phyloP scores from a whole-genome alignment of 2,329 filamentous ascomycete species.

The Basipetospora chlamydospora region DNA sequence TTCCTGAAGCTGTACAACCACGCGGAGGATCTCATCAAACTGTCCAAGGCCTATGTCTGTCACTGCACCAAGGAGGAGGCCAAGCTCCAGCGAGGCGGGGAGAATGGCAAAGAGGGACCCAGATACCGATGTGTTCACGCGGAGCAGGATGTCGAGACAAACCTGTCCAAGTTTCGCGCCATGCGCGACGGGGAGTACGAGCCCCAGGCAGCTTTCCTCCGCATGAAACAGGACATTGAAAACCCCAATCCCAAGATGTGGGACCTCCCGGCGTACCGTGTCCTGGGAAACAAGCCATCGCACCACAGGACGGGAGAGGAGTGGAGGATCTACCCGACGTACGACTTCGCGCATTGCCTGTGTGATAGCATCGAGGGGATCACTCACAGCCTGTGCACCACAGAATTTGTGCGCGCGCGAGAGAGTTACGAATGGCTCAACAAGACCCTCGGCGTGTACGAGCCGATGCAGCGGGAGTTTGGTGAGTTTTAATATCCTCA shows the following conservation, averaged over 20 bases:
- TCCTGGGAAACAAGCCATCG: constrained; percentile 53
- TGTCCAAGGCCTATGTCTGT: constrained; percentile 69
- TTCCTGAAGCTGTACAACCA: constrained; percentile 80
- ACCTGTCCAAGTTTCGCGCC: constrained; percentile 67
- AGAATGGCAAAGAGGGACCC: constrained; percentile 48
- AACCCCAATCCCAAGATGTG: constrained; percentile 90
- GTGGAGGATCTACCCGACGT: constrained; percentile 92
- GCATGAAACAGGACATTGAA: constrained; percentile 84
- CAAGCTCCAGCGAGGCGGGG: constrained; percentile 73
- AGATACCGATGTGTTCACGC: constrained; percentile 74
- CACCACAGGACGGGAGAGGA: constrained; percentile 68
- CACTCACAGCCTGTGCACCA: constrained; percentile 84
- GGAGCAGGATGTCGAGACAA: constrained; percentile 58
- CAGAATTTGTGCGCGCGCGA: constrained; percentile 73
- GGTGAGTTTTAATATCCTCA: constrained; percentile 15
- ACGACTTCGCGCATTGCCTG: constrained; percentile 82
- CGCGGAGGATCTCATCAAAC: constrained; percentile 67
- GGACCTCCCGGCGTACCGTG: constrained; percentile 84
- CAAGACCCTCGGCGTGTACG: constrained; percentile 65
- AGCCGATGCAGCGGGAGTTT: constrained; percentile 88
- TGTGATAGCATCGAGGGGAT: constrained; percentile 88
- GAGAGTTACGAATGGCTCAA: constrained; percentile 87
- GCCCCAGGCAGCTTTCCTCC: constrained; percentile 66
- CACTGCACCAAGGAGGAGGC: constrained; percentile 73
- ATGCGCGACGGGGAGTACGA: constrained; percentile 90